Evolutionary conservation across 768 basidiomycete species (phyloP).

Genomic region (Pisolithus marmoratus): DNA sequence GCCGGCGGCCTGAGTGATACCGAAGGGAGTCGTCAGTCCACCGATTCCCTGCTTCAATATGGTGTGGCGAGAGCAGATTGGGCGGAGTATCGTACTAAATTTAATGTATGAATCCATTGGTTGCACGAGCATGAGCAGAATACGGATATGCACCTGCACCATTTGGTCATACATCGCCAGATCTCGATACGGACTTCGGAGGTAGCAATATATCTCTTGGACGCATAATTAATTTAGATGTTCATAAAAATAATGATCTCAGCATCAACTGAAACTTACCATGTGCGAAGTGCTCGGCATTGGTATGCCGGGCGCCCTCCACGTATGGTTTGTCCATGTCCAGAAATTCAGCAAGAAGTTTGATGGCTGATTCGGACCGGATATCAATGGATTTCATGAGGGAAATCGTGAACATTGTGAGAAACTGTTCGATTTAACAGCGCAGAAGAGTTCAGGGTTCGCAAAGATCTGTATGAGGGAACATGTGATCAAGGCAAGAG

Average conservation of each 20-base stretch:
- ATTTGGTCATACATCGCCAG: slow-evolving; percentile 74
- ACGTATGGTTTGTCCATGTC: slow-evolving; percentile 64
- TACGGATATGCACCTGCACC: slow-evolving; percentile 56
- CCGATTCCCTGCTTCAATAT: slow-evolving; percentile 17
- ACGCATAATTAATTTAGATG: background rate
- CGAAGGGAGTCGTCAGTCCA: slow-evolving; percentile 26
- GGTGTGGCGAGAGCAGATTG: slow-evolving; percentile 33
- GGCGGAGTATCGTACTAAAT: slow-evolving; percentile 55
- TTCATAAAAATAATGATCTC: background rate
- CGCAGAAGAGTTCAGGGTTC: too few relatives aligned
- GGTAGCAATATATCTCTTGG: slow-evolving; percentile 81
- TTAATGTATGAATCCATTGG: slow-evolving; percentile 6
- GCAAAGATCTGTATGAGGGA: background rate
- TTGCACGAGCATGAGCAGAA: background rate
- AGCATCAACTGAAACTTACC: slow-evolving; percentile 39
- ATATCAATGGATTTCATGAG: slow-evolving; percentile 93
- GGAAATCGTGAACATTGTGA: slow-evolving; percentile 83
- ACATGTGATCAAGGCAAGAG: background rate
- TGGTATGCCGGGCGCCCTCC: slow-evolving; percentile 51
- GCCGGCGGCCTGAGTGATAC: slow-evolving; percentile 14
- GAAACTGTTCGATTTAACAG: slow-evolving; percentile 49
- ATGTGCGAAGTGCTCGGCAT: slow-evolving; percentile 93
- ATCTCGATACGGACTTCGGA: slow-evolving; percentile 85
- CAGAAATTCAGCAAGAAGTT: slow-evolving; percentile 80
- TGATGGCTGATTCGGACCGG: slow-evolving; percentile 82